Evolutionary conservation across 2,329 filamentous ascomycete genomes (phyloP).

Genomic region (Epichloe gansuensis): DNA sequence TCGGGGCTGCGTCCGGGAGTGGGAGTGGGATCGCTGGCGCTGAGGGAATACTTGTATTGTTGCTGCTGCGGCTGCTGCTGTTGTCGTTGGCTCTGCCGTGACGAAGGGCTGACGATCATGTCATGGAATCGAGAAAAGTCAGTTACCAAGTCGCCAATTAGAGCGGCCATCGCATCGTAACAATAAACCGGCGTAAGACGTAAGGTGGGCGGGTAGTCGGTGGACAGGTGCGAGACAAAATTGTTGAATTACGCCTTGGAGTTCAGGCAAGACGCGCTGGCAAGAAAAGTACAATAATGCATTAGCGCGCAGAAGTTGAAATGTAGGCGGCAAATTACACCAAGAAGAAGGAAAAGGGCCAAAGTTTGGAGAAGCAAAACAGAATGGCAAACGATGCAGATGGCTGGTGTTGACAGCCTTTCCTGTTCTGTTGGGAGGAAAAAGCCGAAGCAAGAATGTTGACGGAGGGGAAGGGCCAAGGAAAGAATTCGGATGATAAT

Average conservation of each 20-base stretch:
- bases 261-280: neutral
- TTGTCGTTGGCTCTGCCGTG: conserved; percentile 35
- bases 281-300: neutral
- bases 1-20: conserved; percentile 8
- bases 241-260: neutral
- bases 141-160: conserved; percentile 61
- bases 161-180: conserved; percentile 46
- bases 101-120: conserved; percentile 46
- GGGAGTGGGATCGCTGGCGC: conserved; percentile 11
- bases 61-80: conserved; percentile 13
- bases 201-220: neutral
- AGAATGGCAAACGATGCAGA: neutral
- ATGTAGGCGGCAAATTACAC: neutral
- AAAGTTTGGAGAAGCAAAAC: neutral
- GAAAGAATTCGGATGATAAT: neutral
- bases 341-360: neutral
- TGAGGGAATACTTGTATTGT: conserved; percentile 15
- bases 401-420: neutral
- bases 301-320: neutral
- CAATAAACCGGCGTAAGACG: neutral
- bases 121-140: conserved; percentile 59
- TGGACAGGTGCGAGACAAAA: neutral
- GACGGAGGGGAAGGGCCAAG: neutral
- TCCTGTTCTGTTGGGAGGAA: neutral
- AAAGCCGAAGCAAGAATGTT: neutral